Percentiles rank a stretch among this genome's conserved stretches.
Evolutionary conservation across 2,329 filamentous ascomycete genomes (phyloP).

Genomic region (Colletotrichum caudatum): DNA sequence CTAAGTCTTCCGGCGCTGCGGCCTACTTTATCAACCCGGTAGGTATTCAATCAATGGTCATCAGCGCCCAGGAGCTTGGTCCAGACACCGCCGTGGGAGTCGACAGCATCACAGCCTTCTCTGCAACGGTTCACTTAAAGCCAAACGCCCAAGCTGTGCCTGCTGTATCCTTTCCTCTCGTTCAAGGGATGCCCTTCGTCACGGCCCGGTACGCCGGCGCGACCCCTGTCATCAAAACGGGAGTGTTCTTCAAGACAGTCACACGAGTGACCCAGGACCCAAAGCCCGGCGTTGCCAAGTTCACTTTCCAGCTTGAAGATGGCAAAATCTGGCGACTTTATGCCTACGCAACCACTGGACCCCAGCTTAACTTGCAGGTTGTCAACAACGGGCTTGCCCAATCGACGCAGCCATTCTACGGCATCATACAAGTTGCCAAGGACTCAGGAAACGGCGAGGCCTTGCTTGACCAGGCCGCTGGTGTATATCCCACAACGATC

Average conservation of each 20-base stretch:
- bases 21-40: constrained; percentile 85
- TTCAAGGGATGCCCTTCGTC: constrained; percentile 91
- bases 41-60: constrained; percentile 81
- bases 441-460: constrained; percentile 74
- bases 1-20: constrained; percentile 66
- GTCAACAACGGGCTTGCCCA: constrained; percentile 74
- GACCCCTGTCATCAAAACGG: constrained; percentile 79
- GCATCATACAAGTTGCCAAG: constrained; percentile 86
- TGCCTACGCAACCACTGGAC: constrained; percentile 69
- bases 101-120: constrained; percentile 68
- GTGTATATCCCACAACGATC: constrained; percentile 77
- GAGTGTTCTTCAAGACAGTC: constrained; percentile 79
- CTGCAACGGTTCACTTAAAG: constrained; percentile 75
- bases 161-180: constrained; percentile 80
- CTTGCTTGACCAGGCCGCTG: constrained; percentile 80
- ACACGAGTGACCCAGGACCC: constrained; percentile 67
- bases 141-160: constrained; percentile 64
- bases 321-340: constrained; percentile 85
- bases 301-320: constrained; percentile 78
- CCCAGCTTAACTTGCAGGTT: constrained; percentile 75
- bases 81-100: constrained; percentile 67
- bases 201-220: constrained; percentile 80
- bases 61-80: constrained; percentile 82
- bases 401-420: constrained; percentile 76
- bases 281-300: constrained; percentile 79